phyloP scores from a whole-genome alignment of 1,284 basidiomycete species.

The Phylloporus gajari region DNA sequence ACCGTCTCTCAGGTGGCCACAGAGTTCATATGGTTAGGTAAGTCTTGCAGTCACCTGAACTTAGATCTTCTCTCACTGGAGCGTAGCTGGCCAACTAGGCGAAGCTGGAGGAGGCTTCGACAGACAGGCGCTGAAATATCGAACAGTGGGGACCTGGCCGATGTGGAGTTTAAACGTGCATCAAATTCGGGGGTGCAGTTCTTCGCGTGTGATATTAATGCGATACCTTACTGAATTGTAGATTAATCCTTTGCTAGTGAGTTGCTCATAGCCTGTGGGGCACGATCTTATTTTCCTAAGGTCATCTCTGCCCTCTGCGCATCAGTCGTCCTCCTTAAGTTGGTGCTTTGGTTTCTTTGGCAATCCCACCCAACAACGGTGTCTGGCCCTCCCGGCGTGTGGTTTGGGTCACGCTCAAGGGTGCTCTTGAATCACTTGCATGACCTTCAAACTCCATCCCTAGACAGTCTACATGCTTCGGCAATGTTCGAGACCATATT shows the following conservation, averaged over 20 bases:
- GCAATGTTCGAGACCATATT: constrained; percentile 5
- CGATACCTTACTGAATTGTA: too few relatives aligned
- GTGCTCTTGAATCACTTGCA: not conserved
- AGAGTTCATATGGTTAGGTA: constrained; percentile 9
- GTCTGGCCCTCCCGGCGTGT: not conserved
- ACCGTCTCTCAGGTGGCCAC: not conserved
- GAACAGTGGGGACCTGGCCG: not conserved
- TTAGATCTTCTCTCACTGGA: not conserved
- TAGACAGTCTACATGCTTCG: not conserved
- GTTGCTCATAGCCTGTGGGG: not conserved
- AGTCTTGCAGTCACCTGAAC: not conserved
- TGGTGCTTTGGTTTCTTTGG: not conserved
- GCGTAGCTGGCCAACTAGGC: not conserved
- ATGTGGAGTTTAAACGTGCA: not conserved
- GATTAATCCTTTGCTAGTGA: constrained; percentile 5
- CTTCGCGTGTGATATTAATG: too few relatives aligned
- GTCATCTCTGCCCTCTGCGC: not conserved
- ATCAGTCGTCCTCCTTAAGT: not conserved
- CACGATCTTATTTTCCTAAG: not conserved
- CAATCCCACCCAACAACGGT: not conserved
- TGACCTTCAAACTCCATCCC: not conserved
- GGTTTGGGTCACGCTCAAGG: constrained; percentile 2
- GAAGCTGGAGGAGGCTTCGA: not conserved
- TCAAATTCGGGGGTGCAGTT: too few relatives aligned
- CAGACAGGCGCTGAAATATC: not conserved